Conservation (phyloP, 371 early-diverging fungal genomes). For the Mucor ambiguus region DNA sequence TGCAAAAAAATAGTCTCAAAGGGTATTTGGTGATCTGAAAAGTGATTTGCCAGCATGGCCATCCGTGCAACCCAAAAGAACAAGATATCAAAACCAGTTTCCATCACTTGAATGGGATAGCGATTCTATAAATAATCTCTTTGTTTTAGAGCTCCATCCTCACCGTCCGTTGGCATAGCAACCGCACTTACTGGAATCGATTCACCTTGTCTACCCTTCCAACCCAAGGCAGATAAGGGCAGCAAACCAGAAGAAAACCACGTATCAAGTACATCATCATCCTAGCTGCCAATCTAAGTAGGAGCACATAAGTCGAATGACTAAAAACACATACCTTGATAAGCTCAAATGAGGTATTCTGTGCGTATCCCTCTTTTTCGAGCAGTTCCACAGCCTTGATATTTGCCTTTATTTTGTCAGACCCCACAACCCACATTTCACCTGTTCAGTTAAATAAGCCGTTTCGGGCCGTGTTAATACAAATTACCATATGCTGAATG, state of each 20-base stretch:
- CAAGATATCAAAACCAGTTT: conserved; percentile 99
- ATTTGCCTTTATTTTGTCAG: conserved; percentile 61
- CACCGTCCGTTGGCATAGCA: neutral
- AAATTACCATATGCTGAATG: conserved; percentile 11
- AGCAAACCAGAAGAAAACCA: conserved; percentile 99
- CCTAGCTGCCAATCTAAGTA: conserved; percentile 52
- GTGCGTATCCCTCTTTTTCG: conserved; percentile 28
- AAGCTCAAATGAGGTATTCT: conserved; percentile 34
- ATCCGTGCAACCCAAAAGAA: conserved; percentile 99
- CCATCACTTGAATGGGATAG: conserved; percentile 92
- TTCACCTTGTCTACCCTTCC: conserved; percentile 50
- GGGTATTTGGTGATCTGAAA: conserved; percentile 76
- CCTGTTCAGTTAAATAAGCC: conserved; percentile 10
- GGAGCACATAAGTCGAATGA: conserved; percentile 36
- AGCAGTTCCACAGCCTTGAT: conserved; percentile 47
- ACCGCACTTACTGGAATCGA: conserved; percentile 35
- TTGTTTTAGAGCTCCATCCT: neutral
- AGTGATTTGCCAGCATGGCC: conserved; percentile 96
- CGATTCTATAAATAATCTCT: conserved; percentile 29
- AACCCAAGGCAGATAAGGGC: conserved; percentile 89
- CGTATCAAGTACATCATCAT: conserved; percentile 99
- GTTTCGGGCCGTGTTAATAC: conserved; percentile 11
- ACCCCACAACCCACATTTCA: conserved; percentile 76
- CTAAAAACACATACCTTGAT: conserved; percentile 29
- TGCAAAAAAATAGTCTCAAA: conserved; percentile 87